These are phyloP conservation scores for Tuber borchii DNA, from an alignment of 495 filamentous ascomycete species.

Conservation along the genomic window DNA sequence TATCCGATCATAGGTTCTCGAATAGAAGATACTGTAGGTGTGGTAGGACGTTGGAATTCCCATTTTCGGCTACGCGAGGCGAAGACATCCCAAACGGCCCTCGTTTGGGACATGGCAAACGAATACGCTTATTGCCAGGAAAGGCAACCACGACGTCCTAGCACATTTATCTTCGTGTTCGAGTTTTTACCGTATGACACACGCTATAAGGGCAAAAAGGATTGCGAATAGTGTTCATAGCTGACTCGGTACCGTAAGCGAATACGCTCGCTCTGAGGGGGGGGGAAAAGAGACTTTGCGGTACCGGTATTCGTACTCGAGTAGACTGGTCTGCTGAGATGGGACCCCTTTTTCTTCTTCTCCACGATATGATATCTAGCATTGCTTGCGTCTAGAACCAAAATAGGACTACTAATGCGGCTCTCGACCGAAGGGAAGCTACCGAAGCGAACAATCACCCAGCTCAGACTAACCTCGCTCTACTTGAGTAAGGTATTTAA, in stretches of 20 bases:
- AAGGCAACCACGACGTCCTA: neutral
- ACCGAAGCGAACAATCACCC: neutral
- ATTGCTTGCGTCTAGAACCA: neutral
- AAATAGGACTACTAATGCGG: neutral
- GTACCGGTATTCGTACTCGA: neutral
- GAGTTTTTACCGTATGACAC: neutral
- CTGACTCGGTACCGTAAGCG: neutral
- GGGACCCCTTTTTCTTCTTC: neutral
- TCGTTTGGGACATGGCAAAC: neutral
- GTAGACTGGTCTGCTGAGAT: neutral
- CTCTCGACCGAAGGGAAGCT: neutral
- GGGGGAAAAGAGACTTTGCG: neutral
- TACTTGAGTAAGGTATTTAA: too few species aligned
- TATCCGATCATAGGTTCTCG: neutral
- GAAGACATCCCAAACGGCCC: neutral
- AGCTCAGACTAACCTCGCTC: neutral
- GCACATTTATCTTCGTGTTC: neutral
- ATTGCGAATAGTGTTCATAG: neutral
- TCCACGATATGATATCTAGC: neutral
- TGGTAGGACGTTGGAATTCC: neutral
- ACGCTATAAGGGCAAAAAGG: neutral
- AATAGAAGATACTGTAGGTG: neutral
- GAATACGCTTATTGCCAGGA: conserved; percentile 7
- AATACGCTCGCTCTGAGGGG: neutral
- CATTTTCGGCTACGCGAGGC: neutral